A percentile compares a stretch with the other conserved stretches of the same genome.
These are phyloP conservation scores for Ophiocordyceps unilateralis DNA, from an alignment of 2,329 filamentous ascomycete genomes.

Conservation along the genomic window DNA sequence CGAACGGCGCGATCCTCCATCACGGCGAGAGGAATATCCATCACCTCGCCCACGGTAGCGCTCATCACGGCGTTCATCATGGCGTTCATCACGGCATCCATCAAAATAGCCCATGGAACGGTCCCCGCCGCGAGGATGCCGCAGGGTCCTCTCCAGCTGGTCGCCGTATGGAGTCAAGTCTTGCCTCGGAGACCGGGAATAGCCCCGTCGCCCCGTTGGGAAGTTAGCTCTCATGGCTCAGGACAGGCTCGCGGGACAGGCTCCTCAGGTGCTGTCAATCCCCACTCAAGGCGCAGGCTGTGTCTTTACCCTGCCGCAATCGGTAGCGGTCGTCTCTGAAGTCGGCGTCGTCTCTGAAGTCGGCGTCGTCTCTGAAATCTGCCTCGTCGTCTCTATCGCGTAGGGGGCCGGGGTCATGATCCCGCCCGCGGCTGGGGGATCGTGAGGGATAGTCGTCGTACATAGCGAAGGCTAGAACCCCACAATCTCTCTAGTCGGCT, in stretches of 20 bases:
- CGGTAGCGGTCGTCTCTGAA: slow-evolving; percentile 23
- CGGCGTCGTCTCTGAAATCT: slow-evolving; percentile 16
- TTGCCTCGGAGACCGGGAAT: slow-evolving; percentile 25
- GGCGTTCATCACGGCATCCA: slow-evolving; percentile 1
- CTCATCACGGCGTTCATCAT: slow-evolving; percentile 3
- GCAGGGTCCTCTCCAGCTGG: slow-evolving; percentile 11
- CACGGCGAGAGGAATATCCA: slow-evolving; percentile 7
- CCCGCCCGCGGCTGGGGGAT: slow-evolving; percentile 12
- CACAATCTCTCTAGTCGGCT: slow-evolving; percentile 2
- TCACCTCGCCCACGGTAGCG: slow-evolving; percentile 13
- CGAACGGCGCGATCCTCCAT: slow-evolving; percentile 9
- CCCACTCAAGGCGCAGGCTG: slow-evolving; percentile 15
- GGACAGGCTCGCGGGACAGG: slow-evolving; percentile 7
- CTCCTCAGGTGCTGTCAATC: slow-evolving; percentile 4
- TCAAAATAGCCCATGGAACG: slow-evolving; percentile 8
- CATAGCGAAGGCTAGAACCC: slow-evolving; percentile 17
- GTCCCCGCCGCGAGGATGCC: slow-evolving; percentile 9
- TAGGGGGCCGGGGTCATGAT: slow-evolving; percentile 2
- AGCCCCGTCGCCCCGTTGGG: slow-evolving; percentile 23
- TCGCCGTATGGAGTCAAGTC: slow-evolving; percentile 15
- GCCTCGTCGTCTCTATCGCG: slow-evolving; percentile 10
- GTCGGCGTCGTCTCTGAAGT: slow-evolving; percentile 16
- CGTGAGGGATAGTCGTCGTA: slow-evolving; percentile 22
- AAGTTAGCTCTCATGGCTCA: slow-evolving; percentile 26
- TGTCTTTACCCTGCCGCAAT: slow-evolving; percentile 33